These are phyloP conservation scores for Fusarium buharicum DNA, from an alignment of 2,329 filamentous ascomycete genomes.

Conservation along the genomic window DNA sequence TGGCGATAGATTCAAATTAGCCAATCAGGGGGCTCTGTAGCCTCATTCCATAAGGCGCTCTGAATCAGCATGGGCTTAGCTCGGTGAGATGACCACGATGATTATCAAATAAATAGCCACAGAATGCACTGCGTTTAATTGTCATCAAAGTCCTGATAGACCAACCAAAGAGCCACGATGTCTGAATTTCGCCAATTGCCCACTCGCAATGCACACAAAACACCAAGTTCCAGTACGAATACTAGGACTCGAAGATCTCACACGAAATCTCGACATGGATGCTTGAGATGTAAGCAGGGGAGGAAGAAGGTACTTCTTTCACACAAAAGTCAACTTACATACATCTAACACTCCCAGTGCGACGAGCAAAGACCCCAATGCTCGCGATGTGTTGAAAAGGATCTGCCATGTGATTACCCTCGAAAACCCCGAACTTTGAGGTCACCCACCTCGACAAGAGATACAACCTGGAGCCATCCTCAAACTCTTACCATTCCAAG, in stretches of 20 bases:
- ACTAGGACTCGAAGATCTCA: slow-evolving; percentile 32
- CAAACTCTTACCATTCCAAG: slow-evolving; percentile 4
- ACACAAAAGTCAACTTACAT: rapidly evolving
- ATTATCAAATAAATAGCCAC: too few relatives aligned
- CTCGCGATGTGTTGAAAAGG: slow-evolving; percentile 25
- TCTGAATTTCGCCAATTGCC: not conserved
- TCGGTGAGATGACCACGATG: too few relatives aligned
- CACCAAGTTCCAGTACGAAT: not conserved
- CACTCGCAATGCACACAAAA: not conserved
- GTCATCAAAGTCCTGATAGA: not conserved
- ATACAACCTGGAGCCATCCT: not conserved
- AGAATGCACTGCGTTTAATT: not conserved
- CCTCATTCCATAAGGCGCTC: too few relatives aligned
- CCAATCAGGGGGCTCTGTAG: too few relatives aligned
- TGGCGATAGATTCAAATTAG: too few relatives aligned
- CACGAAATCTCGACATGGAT: slow-evolving; percentile 41
- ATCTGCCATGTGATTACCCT: slow-evolving; percentile 30
- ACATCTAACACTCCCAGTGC: slow-evolving; percentile 16
- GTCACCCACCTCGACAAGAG: not conserved
- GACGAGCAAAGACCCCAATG: slow-evolving; percentile 33
- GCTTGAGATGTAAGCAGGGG: slow-evolving; percentile 37
- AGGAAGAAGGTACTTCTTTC: slow-evolving; percentile 29
- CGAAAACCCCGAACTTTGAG: not conserved
- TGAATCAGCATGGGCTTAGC: too few relatives aligned
- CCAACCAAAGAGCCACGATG: not conserved